phyloP scores from a whole-genome alignment of 257 asterid genomes.

The Cynanchum wilfordii region DNA sequence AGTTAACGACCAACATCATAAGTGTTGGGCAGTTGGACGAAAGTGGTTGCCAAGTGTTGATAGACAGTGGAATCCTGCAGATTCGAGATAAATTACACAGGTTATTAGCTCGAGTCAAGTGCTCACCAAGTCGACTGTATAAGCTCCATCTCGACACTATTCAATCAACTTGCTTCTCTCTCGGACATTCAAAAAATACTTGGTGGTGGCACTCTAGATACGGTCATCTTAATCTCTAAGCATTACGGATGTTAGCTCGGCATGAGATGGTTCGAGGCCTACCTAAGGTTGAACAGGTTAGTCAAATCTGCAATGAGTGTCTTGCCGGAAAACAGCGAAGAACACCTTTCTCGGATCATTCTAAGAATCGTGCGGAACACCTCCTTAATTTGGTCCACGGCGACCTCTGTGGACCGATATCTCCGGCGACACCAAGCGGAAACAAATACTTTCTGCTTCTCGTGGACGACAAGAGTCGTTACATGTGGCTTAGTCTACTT shows the following conservation, averaged over 20 bases:
- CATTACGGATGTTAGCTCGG: no score
- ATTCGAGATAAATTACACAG: not conserved
- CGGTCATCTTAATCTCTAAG: no score
- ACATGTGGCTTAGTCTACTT: constrained; percentile 9
- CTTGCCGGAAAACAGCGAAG: no score
- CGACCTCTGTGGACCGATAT: constrained; percentile 22
- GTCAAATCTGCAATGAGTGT: no score
- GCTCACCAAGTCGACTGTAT: not conserved
- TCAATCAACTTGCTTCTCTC: not conserved
- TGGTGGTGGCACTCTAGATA: not conserved
- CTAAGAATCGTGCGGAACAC: no score
- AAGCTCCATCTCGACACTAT: not conserved
- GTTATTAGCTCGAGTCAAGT: not conserved
- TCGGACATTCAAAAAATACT: not conserved
- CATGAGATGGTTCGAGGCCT: no score
- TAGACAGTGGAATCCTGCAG: not conserved
- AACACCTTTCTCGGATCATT: no score
- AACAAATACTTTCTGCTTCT: constrained; percentile 5
- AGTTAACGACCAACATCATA: not conserved
- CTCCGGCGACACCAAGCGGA: not conserved
- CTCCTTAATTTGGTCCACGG: constrained; percentile 12
- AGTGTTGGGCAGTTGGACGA: not conserved
- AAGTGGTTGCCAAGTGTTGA: not conserved
- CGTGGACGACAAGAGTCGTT: constrained; percentile 13
- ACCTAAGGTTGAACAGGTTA: no score